Percentiles rank a stretch among this genome's conserved stretches.
Evolutionary conservation across 1,139 yeast genomes (phyloP).

Genomic region (Pichia sp.): DNA sequence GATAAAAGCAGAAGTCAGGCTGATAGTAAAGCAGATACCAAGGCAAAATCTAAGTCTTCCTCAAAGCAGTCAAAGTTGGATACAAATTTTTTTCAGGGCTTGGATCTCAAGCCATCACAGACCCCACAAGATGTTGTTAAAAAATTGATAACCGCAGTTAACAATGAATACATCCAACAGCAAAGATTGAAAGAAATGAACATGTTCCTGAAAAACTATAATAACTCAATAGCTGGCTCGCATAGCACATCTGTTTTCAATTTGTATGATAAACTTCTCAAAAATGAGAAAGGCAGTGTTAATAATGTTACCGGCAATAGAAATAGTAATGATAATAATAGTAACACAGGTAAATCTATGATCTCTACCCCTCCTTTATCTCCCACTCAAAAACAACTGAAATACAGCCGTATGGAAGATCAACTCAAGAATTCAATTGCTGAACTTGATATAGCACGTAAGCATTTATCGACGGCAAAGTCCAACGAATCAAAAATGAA

Average conservation of each 20-base stretch:
- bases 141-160: constrained; percentile 29
- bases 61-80: background rate
- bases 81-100: constrained; percentile 18
- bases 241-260: constrained; percentile 11
- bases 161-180: constrained; percentile 34
- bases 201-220: constrained; percentile 32
- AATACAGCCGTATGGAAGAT: constrained; percentile 25
- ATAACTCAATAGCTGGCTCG: constrained; percentile 19
- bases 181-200: constrained; percentile 30
- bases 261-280: constrained; percentile 12
- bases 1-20: constrained; percentile 10
- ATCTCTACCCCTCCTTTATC: constrained; percentile 11
- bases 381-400: constrained; percentile 22
- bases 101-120: constrained; percentile 26
- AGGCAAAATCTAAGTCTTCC: constrained; percentile 3
- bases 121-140: constrained; percentile 31
- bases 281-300: background rate
- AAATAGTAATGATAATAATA: constrained; percentile 15
- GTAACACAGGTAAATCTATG: background rate
- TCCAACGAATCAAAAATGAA: constrained; percentile 17
- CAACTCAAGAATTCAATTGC: constrained; percentile 23
- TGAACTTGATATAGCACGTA: constrained; percentile 21
- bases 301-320: background rate
- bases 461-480: constrained; percentile 22
- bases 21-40: constrained; percentile 3